phyloP scores from a whole-genome alignment of 2,329 filamentous ascomycete species.

The Fusarium sp. region DNA sequence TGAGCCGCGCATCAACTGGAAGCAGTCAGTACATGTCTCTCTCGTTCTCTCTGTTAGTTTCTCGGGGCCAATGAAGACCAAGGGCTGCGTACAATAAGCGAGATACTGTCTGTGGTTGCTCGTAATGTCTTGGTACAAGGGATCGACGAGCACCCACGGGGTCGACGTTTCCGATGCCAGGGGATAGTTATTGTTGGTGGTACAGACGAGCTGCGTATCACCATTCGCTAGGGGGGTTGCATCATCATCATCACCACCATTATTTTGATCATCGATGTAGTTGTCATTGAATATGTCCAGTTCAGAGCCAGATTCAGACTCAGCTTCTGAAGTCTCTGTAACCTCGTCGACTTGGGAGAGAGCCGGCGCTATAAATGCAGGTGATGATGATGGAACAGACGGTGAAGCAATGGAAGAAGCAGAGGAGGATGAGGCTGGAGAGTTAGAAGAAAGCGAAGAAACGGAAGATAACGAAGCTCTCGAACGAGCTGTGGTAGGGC shows the following conservation, averaged over 20 bases:
- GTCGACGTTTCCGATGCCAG: conserved; percentile 38
- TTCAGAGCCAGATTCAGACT: conserved; percentile 23
- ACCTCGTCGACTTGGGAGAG: conserved; percentile 35
- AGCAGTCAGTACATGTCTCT: conserved; percentile 37
- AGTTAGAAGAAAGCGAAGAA: conserved; percentile 36
- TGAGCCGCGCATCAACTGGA: conserved; percentile 61
- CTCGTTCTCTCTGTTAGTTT: not conserved
- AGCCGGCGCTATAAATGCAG: conserved; percentile 22
- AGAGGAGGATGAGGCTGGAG: conserved; percentile 24
- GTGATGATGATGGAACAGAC: conserved; percentile 28
- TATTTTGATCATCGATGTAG: not conserved
- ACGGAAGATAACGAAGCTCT: conserved; percentile 34
- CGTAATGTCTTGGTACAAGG: conserved; percentile 65
- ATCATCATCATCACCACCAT: conserved; percentile 28
- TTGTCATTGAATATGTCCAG: conserved; percentile 17
- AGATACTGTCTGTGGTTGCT: conserved; percentile 56
- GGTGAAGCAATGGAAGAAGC: conserved; percentile 31
- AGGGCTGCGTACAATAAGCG: conserved; percentile 52
- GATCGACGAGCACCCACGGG: conserved; percentile 57
- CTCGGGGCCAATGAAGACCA: conserved; percentile 8
- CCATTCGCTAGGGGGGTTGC: conserved; percentile 25
- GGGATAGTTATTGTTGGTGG: conserved; percentile 35
- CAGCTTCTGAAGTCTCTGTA: conserved; percentile 26
- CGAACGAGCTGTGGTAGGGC: conserved; percentile 29
- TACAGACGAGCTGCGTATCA: conserved; percentile 47